phyloP scores from a whole-genome alignment of 352 stramenopile genomes.

The Globisporangium camurandrum region DNA sequence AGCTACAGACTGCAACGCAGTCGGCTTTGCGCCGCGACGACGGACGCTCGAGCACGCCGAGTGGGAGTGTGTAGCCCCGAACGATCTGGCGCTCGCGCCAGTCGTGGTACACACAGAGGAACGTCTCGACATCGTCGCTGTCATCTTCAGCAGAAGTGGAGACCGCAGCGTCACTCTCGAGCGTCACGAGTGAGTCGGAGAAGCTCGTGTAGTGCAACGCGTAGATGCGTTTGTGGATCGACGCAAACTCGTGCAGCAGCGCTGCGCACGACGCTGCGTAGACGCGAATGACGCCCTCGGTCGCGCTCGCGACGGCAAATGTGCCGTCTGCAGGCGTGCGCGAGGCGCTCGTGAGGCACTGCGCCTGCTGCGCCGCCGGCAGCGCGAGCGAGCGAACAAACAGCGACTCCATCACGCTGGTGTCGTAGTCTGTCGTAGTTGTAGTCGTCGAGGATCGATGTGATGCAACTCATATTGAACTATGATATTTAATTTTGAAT shows the following conservation, averaged over 20 bases:
- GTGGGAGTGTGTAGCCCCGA: conserved; percentile 74
- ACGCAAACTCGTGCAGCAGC: conserved; percentile 74
- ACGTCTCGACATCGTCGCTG: conserved; percentile 55
- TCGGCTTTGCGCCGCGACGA: conserved; percentile 48
- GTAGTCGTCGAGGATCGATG: no score
- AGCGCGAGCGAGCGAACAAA: conserved; percentile 63
- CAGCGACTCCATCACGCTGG: conserved; percentile 44
- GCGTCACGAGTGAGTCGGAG: conserved; percentile 78
- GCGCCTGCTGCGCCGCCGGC: conserved; percentile 20
- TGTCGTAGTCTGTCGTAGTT: no score
- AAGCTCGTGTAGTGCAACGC: conserved; percentile 82
- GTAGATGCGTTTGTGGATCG: conserved; percentile 65
- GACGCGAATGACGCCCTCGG: conserved; percentile 68
- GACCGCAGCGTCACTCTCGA: conserved; percentile 52
- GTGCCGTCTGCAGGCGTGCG: conserved; percentile 57
- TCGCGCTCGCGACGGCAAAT: conserved; percentile 59
- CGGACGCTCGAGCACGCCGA: conserved; percentile 58
- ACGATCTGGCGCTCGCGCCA: conserved; percentile 77
- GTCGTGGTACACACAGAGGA: conserved; percentile 84
- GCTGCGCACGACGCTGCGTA: conserved; percentile 70
- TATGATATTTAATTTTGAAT: no score
- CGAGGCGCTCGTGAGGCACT: conserved; percentile 51
- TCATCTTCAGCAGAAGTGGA: not conserved
- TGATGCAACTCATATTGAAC: no score
- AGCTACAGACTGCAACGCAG: conserved; percentile 76